Base-by-base conservation (phyloP, 2,329 filamentous ascomycete genomes). In the Teratosphaeria viscida region DNA sequence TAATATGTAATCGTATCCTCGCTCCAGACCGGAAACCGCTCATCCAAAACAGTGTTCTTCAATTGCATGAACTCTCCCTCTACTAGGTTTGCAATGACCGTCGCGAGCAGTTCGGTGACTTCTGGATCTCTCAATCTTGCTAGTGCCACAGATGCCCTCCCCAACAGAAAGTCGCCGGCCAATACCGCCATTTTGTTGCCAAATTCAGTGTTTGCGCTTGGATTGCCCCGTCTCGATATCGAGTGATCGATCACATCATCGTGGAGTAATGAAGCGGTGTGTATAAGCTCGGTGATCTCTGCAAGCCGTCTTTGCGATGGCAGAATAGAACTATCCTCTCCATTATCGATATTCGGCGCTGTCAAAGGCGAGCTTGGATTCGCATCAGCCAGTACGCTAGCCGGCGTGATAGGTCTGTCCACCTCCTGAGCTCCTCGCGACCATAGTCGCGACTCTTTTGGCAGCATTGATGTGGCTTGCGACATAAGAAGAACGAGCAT, bases 11-110 rank as follows among this genome's bases (percentile, higher is more conserved):
- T 82, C 1, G 91, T 89, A 57, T 96, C 89, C 70, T 96, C 90
- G 1, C 88, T 94, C 83, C 89, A 97, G 10, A 82, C 78, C 0
- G 92, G 92, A 66, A 89, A 86, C 64, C 83, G 81, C 79, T 97
- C 92, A 72, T 96, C 92, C 65, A 84, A 81, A 54, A 89, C 89
- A 1, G 94, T 97, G 75, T 99, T 99, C 78, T 96, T 95, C 68
- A 99, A 80, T 79, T 99, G 94, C 94, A 99, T 99, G 78, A 99
- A 97, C 76, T 99, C 94, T 71, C 94, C 94, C 77, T 99, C 94
- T 23, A 99, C 92, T 29, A 99, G 80, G 73, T 99, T 99, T 53
- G 94, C 92, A 67, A 99, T 97, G 52, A 97, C 94, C 0, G 92
- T 97, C 3, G 94, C 91, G 34, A 99, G 79, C 7, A 99, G 82